Evolutionary conservation across 1,139 yeast species (phyloP).

Genomic region (Eremothecium gossypii): DNA sequence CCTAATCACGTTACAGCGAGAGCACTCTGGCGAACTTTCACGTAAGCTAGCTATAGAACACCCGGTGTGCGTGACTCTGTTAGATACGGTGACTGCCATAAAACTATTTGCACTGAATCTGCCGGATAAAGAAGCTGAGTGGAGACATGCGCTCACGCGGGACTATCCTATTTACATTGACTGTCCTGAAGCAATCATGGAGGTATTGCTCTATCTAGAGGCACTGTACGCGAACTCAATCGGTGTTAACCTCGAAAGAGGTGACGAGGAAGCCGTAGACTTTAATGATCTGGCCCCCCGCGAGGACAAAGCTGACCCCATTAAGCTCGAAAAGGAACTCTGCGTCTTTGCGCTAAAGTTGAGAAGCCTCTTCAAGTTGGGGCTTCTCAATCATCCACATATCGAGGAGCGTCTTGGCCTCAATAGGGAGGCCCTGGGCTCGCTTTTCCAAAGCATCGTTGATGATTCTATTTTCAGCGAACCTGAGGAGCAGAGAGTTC

Average conservation of each 20-base stretch:
- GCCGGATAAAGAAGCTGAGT: constrained; percentile 17
- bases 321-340: constrained; percentile 34
- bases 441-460: constrained; percentile 26
- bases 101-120: constrained; percentile 26
- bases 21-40: constrained; percentile 1
- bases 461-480: constrained; percentile 23
- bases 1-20: constrained; percentile 8
- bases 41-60: constrained; percentile 12
- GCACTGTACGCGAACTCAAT: constrained; percentile 24
- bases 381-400: constrained; percentile 29
- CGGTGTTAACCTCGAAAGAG: constrained; percentile 41
- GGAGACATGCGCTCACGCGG: constrained; percentile 16
- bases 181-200: constrained; percentile 4
- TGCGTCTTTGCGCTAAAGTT: constrained; percentile 45
- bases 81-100: constrained; percentile 28
- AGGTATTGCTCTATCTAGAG: constrained; percentile 29
- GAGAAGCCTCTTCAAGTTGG: constrained; percentile 36
- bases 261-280: constrained; percentile 50
- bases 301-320: constrained; percentile 10
- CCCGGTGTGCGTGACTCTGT: constrained; percentile 17
- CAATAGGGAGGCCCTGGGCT: constrained; percentile 43
- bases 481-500: constrained; percentile 5
- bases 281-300: constrained; percentile 32
- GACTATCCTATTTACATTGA: constrained; percentile 22
- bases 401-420: constrained; percentile 37